A percentile compares a stretch with the other conserved stretches of the same genome.
Conservation (phyloP, 768 basidiomycete genomes). For the Leccinum ochraceum region DNA sequence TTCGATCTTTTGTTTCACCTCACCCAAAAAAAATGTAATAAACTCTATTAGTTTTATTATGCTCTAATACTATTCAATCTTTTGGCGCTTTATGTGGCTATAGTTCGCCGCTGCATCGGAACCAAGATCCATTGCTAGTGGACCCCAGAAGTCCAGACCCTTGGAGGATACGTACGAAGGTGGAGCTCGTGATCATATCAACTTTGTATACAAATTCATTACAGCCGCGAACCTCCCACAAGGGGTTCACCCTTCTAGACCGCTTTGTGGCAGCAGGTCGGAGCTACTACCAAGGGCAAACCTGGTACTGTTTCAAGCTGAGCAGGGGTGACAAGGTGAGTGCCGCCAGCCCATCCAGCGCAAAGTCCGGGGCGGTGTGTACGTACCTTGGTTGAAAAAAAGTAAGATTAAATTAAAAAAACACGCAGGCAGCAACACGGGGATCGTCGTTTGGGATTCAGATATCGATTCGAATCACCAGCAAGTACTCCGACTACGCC, state of each 20-base stretch:
- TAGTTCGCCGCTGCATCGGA: neutral
- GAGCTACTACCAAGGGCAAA: neutral
- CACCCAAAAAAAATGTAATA: neutral
- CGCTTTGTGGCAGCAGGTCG: neutral
- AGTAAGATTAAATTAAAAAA: neutral
- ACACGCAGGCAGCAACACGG: neutral
- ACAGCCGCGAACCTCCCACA: neutral
- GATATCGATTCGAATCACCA: neutral
- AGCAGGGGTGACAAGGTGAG: neutral
- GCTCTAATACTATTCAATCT: neutral
- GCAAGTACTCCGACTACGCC: neutral
- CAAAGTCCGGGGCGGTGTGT: neutral
- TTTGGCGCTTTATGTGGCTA: neutral
- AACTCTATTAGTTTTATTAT: conserved; percentile 6
- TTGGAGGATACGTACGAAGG: neutral
- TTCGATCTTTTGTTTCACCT: conserved; percentile 1
- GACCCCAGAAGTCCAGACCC: neutral
- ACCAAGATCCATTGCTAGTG: neutral
- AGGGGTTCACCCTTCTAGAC: neutral
- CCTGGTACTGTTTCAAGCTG: neutral
- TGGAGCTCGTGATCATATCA: neutral
- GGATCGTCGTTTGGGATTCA: neutral
- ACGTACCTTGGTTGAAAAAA: neutral
- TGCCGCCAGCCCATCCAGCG: neutral
- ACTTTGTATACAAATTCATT: neutral